These are phyloP conservation scores for Eleusine indica DNA, from an alignment of 176 grass and related monocot species.

Conservation along the genomic window DNA sequence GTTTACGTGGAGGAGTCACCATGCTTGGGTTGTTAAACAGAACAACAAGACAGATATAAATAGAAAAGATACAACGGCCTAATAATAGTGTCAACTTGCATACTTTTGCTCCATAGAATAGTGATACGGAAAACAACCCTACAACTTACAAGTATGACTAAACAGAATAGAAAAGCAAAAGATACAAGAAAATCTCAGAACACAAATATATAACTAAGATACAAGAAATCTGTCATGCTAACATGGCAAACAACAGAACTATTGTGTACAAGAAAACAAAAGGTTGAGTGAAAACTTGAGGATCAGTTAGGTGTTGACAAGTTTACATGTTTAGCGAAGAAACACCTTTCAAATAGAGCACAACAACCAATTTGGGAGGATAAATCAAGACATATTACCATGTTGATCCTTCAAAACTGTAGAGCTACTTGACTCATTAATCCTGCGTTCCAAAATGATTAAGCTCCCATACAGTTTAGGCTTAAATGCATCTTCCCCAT, in stretches of 20 bases:
- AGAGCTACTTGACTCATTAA: constrained; percentile 68
- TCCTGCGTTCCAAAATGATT: constrained; percentile 84
- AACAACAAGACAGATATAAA: not conserved
- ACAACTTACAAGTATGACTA: constrained; percentile 1
- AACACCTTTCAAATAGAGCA: not conserved
- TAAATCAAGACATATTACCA: constrained; percentile 53
- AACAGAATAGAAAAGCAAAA: not conserved
- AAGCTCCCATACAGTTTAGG: constrained; percentile 67
- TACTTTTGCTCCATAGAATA: constrained; percentile 8
- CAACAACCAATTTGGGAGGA: not conserved
- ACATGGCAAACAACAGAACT: not conserved
- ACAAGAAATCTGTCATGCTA: not conserved
- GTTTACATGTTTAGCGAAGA: not conserved
- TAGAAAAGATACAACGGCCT: not conserved
- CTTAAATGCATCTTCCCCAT: constrained; percentile 90
- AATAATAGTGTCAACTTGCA: constrained; percentile 6
- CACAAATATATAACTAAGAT: not conserved
- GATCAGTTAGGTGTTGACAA: constrained; percentile 6
- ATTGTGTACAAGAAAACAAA: not conserved
- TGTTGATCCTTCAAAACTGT: constrained; percentile 75
- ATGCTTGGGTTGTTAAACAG: not conserved
- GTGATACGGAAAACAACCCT: not conserved
- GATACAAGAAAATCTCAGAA: not conserved
- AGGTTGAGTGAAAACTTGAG: constrained; percentile 16
- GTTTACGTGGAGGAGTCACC: not conserved